Evolutionary conservation across 495 filamentous ascomycete genomes (phyloP), one percentile per base, ranked within the genome.

Genomic region (Hypoxylon subgilvum): DNA sequence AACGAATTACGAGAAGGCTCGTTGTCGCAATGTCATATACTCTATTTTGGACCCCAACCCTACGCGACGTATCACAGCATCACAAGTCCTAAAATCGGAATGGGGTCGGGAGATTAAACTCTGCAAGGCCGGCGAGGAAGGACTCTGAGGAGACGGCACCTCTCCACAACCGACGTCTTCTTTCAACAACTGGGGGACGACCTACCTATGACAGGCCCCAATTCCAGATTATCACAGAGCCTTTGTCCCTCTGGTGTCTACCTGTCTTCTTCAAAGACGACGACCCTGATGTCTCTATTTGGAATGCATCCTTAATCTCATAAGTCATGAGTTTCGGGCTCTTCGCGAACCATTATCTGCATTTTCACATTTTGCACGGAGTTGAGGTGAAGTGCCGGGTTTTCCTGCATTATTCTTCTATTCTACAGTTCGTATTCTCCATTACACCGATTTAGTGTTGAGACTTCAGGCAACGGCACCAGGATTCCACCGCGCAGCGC

Each of bases 21-120:
- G 93, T 64, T 97, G 94, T 74, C 88, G 95, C 17, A 97, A 98
- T 66, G 94, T 98, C 62, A 97, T 98, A 68, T 98, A 98, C 74
- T 97, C 92, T 16, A 97, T 97, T 57, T 80, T 98, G 13, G 94
- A 97, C 69, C 94, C 95, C n/a, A 96, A 97, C 69, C 86, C 89
- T 19, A 81, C 82, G 35, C 88, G 94, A 58, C 90, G 94, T 66
- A 94, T 97, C 73, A 97, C 92, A 35, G 92, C 94, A 52, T 91
- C 91, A 6, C 94, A 97, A 74, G 91, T 97, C 35, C 84, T 98
- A 61, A 96, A 96, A 70, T 97, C 94, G 16, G 95, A 98, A 76
- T 98, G 95, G 94, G 91, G 92, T 43, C 87, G 92, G 51, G 92
- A 96, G 72, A 97, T 98, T 69, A 91, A 90, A 75, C 78, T 97